Evolutionary conservation across 2,329 filamentous ascomycete species (phyloP).

Genomic region (Microsporum canis): DNA sequence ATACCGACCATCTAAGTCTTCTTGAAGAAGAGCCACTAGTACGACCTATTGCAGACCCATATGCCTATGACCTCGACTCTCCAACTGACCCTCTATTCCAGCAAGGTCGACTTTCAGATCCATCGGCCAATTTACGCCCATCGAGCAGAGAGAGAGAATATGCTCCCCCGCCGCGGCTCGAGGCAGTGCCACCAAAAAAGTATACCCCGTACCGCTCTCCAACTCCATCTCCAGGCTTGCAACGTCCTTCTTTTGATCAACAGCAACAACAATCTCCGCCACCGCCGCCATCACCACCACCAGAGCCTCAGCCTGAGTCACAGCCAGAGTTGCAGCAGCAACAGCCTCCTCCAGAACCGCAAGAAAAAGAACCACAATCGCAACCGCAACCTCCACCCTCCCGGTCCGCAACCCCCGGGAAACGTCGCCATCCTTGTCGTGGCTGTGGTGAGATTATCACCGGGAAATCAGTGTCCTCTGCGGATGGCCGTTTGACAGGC

Average conservation of each 20-base stretch:
- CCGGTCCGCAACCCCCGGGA: conserved; percentile 4
- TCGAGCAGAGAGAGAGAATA: not conserved
- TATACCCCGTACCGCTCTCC: conserved; percentile 3
- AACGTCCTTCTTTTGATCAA: not conserved
- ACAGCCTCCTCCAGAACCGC: conserved; percentile 1
- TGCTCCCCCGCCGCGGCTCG: not conserved
- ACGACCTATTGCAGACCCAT: conserved; percentile 3
- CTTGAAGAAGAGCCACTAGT: not conserved
- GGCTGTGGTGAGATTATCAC: conserved; percentile 67
- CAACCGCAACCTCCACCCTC: not conserved
- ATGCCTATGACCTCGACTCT: conserved; percentile 31
- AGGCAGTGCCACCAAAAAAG: not conserved
- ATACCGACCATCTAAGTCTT: not conserved
- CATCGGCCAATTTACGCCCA: not conserved
- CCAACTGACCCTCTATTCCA: conserved; percentile 39
- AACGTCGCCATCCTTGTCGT: conserved; percentile 53
- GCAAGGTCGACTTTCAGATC: conserved; percentile 27
- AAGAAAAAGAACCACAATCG: not conserved
- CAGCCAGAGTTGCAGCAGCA: not conserved
- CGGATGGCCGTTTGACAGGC: conserved; percentile 81
- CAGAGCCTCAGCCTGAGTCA: conserved; percentile 2
- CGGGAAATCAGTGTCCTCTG: conserved; percentile 87
- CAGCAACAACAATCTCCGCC: conserved; percentile 12
- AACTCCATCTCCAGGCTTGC: not conserved
- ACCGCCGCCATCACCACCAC: conserved; percentile 11